Conservation (phyloP, 2,329 filamentous ascomycete species). For the Xylariaceae sp. region DNA sequence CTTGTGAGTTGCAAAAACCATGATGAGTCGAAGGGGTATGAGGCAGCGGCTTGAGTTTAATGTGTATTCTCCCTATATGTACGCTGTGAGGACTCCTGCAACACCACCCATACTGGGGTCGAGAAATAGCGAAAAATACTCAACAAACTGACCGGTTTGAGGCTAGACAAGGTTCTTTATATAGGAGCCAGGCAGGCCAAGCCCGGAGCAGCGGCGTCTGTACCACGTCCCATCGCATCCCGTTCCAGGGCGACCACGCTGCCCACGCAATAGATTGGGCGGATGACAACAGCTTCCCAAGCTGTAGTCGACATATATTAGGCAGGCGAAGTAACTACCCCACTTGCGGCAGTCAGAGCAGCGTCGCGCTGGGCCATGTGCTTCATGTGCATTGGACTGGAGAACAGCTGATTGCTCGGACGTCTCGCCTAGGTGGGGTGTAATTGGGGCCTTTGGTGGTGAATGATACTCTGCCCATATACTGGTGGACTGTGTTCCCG, state of each 20-base stretch:
- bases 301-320: neutral
- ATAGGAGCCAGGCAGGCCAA: slow-evolving; percentile 12
- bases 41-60: neutral
- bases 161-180: slow-evolving; percentile 19
- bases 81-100: neutral
- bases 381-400: neutral
- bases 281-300: neutral
- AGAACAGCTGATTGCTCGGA: neutral
- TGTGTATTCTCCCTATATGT: neutral
- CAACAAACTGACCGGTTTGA: slow-evolving; percentile 8
- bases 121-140: neutral
- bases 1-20: slow-evolving; percentile 14
- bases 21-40: slow-evolving; percentile 5
- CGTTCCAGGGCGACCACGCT: neutral
- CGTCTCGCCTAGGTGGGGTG: neutral
- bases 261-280: neutral
- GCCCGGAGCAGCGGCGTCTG: slow-evolving; percentile 12
- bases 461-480: neutral
- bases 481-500: neutral
- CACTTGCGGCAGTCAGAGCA: neutral
- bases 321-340: neutral
- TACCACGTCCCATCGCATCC: slow-evolving; percentile 16
- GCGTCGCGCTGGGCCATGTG: neutral
- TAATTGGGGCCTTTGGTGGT: neutral
- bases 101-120: neutral